Evolutionary conservation across 2,329 filamentous ascomycete genomes (phyloP), one percentile per base, ranked within the genome.

Genomic region (Curvularia sp.): DNA sequence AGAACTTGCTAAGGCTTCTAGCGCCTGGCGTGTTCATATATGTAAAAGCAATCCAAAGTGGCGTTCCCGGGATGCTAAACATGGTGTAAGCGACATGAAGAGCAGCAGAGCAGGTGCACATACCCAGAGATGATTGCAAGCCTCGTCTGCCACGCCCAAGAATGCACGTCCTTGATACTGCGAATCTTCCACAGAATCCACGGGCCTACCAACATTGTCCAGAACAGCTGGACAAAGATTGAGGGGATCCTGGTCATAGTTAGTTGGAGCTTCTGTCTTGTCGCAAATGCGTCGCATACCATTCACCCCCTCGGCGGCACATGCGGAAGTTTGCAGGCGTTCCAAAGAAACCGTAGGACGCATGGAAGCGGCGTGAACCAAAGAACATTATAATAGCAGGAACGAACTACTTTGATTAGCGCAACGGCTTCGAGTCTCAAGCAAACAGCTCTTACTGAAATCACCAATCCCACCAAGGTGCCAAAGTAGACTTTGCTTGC

Each of bases 301-400:
- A 91, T 78, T 91, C 89, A 81, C 84, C 88, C 8, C 89, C 88
- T 57, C 74, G 65, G 63, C 81, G 71, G 63, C 77, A 81, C 57
- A 71, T 58, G 49, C 76, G 73, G 63, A 82, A 81, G 36, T 77
- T 74, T 21, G 79, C 76, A 53, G 80, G 38, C 46, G 80, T 76
- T 41, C 86, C 82, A 61, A 82, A 81, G 13, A 86, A 84, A 46
- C 86, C 89, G 5, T 81, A 82, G 12, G 77, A 57, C 1, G 61
- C 70, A 68, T 90, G 88, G 66, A 89, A 91, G 60, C 88, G 88
- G 50, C 82, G 83, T 1, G 88, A 90, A 32, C 87, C 79, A 64
- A 87, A 79, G 73, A 83, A 91, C 74, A 89, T 83, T 50, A 87
- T 71, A 34, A 87, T 62, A 0, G 86, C 85, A 10, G 88, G 77